Evolutionary conservation across 768 basidiomycete species (phyloP), one percentile per base, ranked within the genome.

Genomic region (Glaciozyma martinii): DNA sequence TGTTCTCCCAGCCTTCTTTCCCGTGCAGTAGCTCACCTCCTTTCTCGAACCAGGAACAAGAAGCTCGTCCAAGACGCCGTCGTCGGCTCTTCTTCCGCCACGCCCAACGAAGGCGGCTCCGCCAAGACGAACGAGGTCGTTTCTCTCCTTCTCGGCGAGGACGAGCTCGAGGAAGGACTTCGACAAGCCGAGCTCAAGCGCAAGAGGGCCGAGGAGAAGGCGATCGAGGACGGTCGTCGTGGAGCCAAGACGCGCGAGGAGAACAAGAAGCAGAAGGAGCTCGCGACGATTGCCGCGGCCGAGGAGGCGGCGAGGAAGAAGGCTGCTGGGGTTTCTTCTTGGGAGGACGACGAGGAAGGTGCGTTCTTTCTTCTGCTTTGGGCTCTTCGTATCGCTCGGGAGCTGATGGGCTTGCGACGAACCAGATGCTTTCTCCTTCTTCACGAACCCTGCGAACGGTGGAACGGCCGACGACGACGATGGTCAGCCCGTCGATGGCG

Each of bases 61-160:
- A 73, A 74, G 63, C 66, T 67, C 57, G 93, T 98, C 7, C 95
- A 98, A 84, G 95, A 99, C 72, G 94, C 97, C 65, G 95, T 99
- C 59, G 95, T 99, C 12, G 95, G 95, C 59, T 73, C 72, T 5
- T 71, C 70, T 2, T 69, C 63, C 19, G 54, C 44, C 25, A n/a
- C 52, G 23, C 46, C 58, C 13, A 58, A 49, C 30, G 53, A n/a
- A 13, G 63, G 63, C 1, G 66, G 67, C 3, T 60, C 65, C 0
- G 56, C 63, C 21, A 97, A 95, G 78, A 90, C 85, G 66, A 93
- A 90, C 78, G 95, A 99, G 76, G 95, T 99, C 61, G 94, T 94
- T 21, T 91, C 92, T 66, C 77, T 99, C 53, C 80, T 99, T 57
- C 82, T 99, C 72, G 93, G 91, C 73, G 93, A 97, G 72, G 91